Base-by-base conservation (phyloP, 352 stramenopile genomes). In the Globisporangium spiculum region DNA sequence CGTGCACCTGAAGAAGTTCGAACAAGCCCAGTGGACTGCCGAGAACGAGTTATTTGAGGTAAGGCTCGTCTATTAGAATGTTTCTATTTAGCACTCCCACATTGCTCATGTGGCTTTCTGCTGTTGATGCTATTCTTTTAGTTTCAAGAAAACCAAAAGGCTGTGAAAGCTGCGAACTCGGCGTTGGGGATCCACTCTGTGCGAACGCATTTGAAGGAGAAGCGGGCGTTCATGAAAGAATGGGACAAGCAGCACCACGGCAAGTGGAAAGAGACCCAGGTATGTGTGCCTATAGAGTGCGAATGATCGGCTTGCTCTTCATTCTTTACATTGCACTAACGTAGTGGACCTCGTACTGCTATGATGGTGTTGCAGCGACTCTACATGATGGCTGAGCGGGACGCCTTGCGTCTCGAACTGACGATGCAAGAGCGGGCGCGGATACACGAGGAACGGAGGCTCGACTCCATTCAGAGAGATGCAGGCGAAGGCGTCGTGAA, bases 361-460 rank as follows among this genome's bases (percentile, higher is more conserved):
- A 12, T 26, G 2, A 5, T 38, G 38, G 14, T 26, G 27, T 10
- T 57, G 0, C 64, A 86, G 75, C 77, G 67, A 30, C 59, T 77
- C 8, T 69, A 75, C 32, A 32, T 80, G 22, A 66, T 76, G 67
- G 53, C 68, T 32, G 85, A 93, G 57, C 75, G 74, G 10, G 53
- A 85, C 26, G 76, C 91, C 52, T 66, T 93, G 48, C 75, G 80
- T 0, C 75, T 93, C 18, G 85, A 93, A 60, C 66, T 92, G 57
- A 76, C 80, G 5, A 66, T 92, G 10, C 75, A 84, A 65, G 80
- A 83, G 65, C 71, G 79, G 30, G 68, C 69, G 22, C 75, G 78
- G 9, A 70, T 90, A 2, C 67, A 72, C 24, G 56, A 75, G 0
- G 68, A 80, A 34, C 34, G 53, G 9, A 74, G 69, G 30, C 66